phyloP scores from a whole-genome alignment of 2,329 filamentous ascomycete genomes.

The Chalaropsis ovoidea region DNA sequence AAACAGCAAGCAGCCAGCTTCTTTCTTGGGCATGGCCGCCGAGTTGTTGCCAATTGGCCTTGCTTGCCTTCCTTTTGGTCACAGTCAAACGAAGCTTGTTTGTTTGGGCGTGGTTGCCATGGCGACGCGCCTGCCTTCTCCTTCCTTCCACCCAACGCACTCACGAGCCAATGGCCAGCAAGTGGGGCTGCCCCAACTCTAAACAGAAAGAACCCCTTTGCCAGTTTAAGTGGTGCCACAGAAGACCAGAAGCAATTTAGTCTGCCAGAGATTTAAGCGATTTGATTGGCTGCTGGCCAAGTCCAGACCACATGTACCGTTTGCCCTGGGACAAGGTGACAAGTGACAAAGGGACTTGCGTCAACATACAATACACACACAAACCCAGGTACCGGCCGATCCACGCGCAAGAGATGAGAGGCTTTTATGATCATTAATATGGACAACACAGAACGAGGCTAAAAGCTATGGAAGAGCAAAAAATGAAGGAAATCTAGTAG shows the following conservation, averaged over 20 bases:
- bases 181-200: constrained; percentile 8
- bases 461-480: background rate
- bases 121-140: constrained; percentile 8
- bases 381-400: too few relatives aligned
- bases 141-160: background rate
- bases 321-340: background rate
- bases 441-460: constrained; percentile 4
- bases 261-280: background rate
- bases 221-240: constrained; percentile 3
- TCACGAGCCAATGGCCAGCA: background rate
- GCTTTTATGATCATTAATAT: background rate
- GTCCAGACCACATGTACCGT: background rate
- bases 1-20: background rate
- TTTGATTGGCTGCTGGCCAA: constrained; percentile 1
- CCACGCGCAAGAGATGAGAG: background rate
- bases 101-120: constrained; percentile 11
- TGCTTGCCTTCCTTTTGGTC: background rate
- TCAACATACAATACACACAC: too few relatives aligned
- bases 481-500: constrained; percentile 7
- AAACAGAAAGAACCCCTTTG: constrained; percentile 1
- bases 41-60: constrained; percentile 1
- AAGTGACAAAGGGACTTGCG: too few relatives aligned
- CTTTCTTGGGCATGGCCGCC: background rate
- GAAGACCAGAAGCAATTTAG: background rate
- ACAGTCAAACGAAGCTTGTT: background rate